Percentiles rank a stretch among this genome's conserved stretches.
These are phyloP conservation scores for Epichloe sibirici DNA, from an alignment of 2,329 filamentous ascomycete species.

Conservation along the genomic window DNA sequence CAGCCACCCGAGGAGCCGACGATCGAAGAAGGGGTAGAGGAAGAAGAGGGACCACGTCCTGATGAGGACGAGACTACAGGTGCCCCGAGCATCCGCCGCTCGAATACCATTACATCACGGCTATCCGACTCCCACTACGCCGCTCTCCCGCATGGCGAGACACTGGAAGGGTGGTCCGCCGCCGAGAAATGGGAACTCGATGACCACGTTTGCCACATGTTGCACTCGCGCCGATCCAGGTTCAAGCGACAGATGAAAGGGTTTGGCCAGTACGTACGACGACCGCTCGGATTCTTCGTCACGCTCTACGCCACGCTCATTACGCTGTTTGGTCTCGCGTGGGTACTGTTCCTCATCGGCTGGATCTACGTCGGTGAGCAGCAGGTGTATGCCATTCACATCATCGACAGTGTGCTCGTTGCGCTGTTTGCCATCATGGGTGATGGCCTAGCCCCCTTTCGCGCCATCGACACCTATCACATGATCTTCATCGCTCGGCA, in stretches of 20 bases:
- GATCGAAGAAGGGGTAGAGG: neutral
- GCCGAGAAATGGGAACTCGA: slow-evolving; percentile 68
- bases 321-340: slow-evolving; percentile 72
- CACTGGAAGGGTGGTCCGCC: slow-evolving; percentile 60
- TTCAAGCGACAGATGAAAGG: slow-evolving; percentile 72
- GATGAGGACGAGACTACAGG: slow-evolving; percentile 11
- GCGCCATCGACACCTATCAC: slow-evolving; percentile 73
- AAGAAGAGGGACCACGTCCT: slow-evolving; percentile 3
- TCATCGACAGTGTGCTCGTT: slow-evolving; percentile 60
- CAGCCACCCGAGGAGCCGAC: slow-evolving; percentile 10
- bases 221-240: slow-evolving; percentile 67
- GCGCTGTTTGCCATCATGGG: slow-evolving; percentile 60
- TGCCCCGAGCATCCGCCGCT: slow-evolving; percentile 21
- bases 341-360: slow-evolving; percentile 83
- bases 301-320: slow-evolving; percentile 75
- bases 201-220: slow-evolving; percentile 76
- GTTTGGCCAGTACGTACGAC: slow-evolving; percentile 66
- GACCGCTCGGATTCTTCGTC: slow-evolving; percentile 70
- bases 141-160: slow-evolving; percentile 62
- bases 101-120: slow-evolving; percentile 52
- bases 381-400: slow-evolving; percentile 56
- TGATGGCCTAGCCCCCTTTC: slow-evolving; percentile 61
- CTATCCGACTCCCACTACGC: slow-evolving; percentile 64
- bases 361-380: slow-evolving; percentile 73
- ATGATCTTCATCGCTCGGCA: slow-evolving; percentile 75